Evolutionary conservation across 2,329 filamentous ascomycete genomes (phyloP), one percentile per base, ranked within the genome.

Genomic region (Botrytis byssoidea): DNA sequence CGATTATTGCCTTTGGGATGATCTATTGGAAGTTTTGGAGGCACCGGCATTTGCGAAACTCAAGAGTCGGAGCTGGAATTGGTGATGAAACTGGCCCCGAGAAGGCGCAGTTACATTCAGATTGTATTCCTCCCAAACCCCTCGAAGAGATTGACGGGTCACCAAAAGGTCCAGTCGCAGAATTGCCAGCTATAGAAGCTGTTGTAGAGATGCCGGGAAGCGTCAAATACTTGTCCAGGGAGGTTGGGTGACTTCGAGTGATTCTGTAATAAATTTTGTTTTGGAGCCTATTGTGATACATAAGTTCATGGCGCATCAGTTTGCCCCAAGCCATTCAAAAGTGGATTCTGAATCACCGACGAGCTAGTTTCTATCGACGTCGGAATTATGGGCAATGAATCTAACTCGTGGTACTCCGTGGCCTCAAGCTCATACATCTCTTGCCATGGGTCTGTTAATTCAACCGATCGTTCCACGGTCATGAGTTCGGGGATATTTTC

Each of bases 171-270:
- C 25, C 37, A 46, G 32, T 61, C 7, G 37, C 55, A 59, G 66
- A 70, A 48, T 46, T 63, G 35, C 68, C 59, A 37, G 68, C 68
- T 48, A 20, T 60, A 61, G 51, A 70, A 32, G 29, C 40, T 29
- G 29, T 61, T 35, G 37, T 14, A 25, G 55, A 70, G 55, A 37
- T 63, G 37, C 12, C 57, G n/a, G 55, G 68, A 3, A 42, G 18
- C 10, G 1, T 37, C 2, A 29, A 40, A 1, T 22, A 32, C 14
- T 35, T 7, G 37, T 22, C 32, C 18, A 12, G 40, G 18, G 25
- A n/a, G 32, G n/a, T 10, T 37, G 61, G 22, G n/a, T 32, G 44
- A 51, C 3, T 51, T n/a, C 22, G 3, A 14, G 61, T 46, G 32
- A 20, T 67, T 16, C 37, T 42, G 3, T 42, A 42, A 63, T 37